Percentiles rank a stretch among this genome's conserved stretches.
These are phyloP conservation scores for Ajuga reptans DNA, from an alignment of 305 asterid genomes.

Conservation along the genomic window DNA sequence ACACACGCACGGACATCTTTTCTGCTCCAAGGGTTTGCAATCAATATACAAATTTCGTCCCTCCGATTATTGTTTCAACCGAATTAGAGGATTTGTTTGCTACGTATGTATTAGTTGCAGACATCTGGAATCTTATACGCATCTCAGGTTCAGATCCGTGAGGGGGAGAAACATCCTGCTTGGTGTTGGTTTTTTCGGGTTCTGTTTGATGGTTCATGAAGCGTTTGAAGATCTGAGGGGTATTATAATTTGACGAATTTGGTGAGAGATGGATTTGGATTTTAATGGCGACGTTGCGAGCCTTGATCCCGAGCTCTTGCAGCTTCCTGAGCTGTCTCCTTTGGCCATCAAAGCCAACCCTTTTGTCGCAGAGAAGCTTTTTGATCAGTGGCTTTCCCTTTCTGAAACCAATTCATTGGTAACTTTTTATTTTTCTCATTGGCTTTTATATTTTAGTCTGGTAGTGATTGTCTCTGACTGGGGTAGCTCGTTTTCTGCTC, in stretches of 20 bases:
- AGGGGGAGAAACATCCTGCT: constrained; percentile 9
- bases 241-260: constrained; percentile 23
- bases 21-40: constrained; percentile 45
- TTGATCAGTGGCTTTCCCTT: constrained; percentile 91
- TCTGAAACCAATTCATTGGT: constrained; percentile 76
- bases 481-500: constrained; percentile 12
- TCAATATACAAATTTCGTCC: constrained; percentile 21
- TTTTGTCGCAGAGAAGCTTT: constrained; percentile 66
- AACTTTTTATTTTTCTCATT: constrained; percentile 16
- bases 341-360: constrained; percentile 76
- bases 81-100: constrained; percentile 15
- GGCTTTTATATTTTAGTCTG: constrained; percentile 7
- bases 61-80: constrained; percentile 28
- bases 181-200: constrained; percentile 19
- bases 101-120: background rate
- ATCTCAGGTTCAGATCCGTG: constrained; percentile 26
- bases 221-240: constrained; percentile 27
- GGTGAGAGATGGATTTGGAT: constrained; percentile 76
- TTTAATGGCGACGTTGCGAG: constrained; percentile 64
- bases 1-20: constrained; percentile 22
- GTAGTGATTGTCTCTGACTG: constrained; percentile 12
- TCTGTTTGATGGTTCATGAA: constrained; percentile 33
- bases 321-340: constrained; percentile 85
- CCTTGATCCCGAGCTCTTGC: constrained; percentile 81
- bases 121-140: constrained; percentile 16